These are phyloP conservation scores for Eucalyptus marginata DNA, from an alignment of 345 rosid species.

Conservation along the genomic window DNA sequence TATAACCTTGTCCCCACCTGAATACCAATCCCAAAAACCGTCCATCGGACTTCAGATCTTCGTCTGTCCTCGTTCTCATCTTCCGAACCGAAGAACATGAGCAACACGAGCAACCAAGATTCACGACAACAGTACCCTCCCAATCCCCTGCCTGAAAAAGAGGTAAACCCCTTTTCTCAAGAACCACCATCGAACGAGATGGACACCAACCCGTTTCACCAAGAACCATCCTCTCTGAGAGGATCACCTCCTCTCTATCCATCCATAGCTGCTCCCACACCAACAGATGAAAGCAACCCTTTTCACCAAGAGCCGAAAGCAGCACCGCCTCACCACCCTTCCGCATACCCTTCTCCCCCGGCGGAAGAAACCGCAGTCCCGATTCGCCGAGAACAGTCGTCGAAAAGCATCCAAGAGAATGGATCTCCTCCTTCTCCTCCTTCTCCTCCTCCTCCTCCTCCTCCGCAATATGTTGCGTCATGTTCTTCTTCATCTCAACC, in stretches of 20 bases:
- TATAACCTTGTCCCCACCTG: not conserved
- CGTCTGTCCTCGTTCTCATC: not conserved
- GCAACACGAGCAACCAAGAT: not conserved
- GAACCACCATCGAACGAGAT: not conserved
- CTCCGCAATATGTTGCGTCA: not conserved
- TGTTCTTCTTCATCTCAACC: not conserved
- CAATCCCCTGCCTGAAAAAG: not conserved
- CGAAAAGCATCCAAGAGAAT: not conserved
- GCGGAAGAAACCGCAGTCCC: not conserved
- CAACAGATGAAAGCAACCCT: not conserved
- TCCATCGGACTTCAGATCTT: not conserved
- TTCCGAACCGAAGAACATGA: not conserved
- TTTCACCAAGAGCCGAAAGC: not conserved
- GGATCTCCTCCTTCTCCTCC: not conserved
- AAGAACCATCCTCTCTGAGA: not conserved
- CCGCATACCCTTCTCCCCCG: not conserved
- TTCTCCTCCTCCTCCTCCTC: not conserved
- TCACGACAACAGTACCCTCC: not conserved
- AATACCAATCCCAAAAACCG: not conserved
- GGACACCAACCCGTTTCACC: not conserved
- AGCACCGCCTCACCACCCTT: conserved; percentile 2
- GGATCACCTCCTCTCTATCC: not conserved
- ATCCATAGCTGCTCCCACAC: not conserved
- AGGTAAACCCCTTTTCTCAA: not conserved
- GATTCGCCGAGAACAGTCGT: not conserved